Conservation (phyloP, 306 rosid genomes). For the Fragaria ananassa region DNA sequence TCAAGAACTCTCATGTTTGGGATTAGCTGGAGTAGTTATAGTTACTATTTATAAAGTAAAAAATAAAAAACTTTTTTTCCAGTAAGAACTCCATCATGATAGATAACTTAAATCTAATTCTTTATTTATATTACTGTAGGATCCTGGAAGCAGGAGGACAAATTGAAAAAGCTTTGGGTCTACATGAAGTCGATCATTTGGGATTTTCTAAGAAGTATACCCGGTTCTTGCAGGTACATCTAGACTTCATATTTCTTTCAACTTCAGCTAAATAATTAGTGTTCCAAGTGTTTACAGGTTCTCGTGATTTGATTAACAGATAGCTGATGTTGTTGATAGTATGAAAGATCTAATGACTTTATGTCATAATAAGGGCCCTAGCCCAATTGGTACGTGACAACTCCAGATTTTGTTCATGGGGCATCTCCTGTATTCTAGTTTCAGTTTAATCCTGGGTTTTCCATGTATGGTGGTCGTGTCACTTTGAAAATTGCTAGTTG, state of each 20-base stretch:
- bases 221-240: conserved; percentile 29
- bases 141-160: conserved; percentile 21
- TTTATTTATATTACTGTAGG: conserved; percentile 20
- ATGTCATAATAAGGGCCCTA: conserved; percentile 21
- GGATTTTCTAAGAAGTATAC: conserved; percentile 31
- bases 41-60: too few relatives aligned
- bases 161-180: conserved; percentile 22
- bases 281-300: background rate
- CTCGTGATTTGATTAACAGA: conserved; percentile 20
- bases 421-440: background rate
- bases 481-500: background rate
- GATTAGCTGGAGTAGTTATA: background rate
- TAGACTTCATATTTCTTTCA: background rate
- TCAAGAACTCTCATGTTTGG: background rate
- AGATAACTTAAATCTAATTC: background rate
- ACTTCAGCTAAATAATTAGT: background rate
- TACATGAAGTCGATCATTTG: conserved; percentile 15
- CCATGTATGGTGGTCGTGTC: background rate
- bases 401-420: conserved; percentile 1
- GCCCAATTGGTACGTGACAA: conserved; percentile 42
- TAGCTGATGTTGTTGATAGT: conserved; percentile 37
- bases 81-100: background rate
- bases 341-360: conserved; percentile 41
- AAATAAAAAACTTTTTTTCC: background rate
- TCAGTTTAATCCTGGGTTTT: background rate